Percentiles rank a stretch among this genome's conserved stretches.
Evolutionary conservation across 345 rosid genomes (phyloP).

Genomic region (Bretschneidera sinensis): DNA sequence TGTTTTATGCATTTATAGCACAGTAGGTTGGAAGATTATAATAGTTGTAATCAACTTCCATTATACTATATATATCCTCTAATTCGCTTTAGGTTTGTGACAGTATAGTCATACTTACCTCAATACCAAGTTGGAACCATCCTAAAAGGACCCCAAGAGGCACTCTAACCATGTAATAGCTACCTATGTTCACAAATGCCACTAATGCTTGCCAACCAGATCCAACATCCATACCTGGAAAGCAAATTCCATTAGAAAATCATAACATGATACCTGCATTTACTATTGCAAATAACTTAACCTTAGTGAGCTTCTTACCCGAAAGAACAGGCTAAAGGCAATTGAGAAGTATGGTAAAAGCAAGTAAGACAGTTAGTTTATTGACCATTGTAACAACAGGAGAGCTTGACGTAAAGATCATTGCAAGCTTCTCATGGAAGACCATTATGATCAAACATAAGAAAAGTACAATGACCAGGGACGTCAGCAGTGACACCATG

Average conservation of each 20-base stretch:
- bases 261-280: neutral
- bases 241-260: neutral
- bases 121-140: constrained; percentile 38
- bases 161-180: constrained; percentile 47
- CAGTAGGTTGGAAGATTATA: too few species aligned
- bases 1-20: too few species aligned
- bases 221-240: constrained; percentile 52
- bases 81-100: too few species aligned
- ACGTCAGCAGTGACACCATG: constrained; percentile 31
- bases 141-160: constrained; percentile 44
- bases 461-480: constrained; percentile 33
- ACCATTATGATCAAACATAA: constrained; percentile 36
- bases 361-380: constrained; percentile 34
- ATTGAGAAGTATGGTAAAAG: constrained; percentile 47
- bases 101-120: too few species aligned
- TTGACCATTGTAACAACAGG: constrained; percentile 36
- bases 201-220: constrained; percentile 49
- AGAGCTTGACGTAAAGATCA: constrained; percentile 43
- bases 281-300: neutral
- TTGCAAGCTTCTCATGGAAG: constrained; percentile 35
- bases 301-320: constrained; percentile 25
- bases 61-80: too few species aligned
- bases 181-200: constrained; percentile 41
- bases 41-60: too few species aligned
- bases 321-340: constrained; percentile 56